A percentile compares a stretch with the other conserved stretches of the same genome.
Evolutionary conservation across 1,284 basidiomycete genomes (phyloP).

Genomic region (Rugosomyces carneus): DNA sequence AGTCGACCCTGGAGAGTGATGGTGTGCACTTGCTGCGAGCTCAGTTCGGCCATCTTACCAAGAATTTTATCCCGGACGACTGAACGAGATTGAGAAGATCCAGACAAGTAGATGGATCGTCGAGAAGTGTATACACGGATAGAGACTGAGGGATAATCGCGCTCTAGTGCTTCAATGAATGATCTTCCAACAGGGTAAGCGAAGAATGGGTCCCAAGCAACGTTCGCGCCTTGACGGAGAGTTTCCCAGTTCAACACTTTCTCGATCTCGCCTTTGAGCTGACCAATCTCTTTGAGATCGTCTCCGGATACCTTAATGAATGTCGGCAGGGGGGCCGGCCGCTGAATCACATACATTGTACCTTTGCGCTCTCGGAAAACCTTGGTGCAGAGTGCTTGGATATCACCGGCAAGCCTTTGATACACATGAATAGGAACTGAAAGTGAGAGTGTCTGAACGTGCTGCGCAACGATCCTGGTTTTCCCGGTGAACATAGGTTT

Average conservation of each 20-base stretch:
- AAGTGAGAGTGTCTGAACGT: conserved; percentile 44
- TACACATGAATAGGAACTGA: conserved; percentile 32
- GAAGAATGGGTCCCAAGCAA: conserved; percentile 62
- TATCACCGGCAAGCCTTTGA: conserved; percentile 29
- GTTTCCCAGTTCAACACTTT: conserved; percentile 53
- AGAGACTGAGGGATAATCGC: conserved; percentile 28
- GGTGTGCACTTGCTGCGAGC: conserved; percentile 30
- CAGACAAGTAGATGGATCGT: conserved; percentile 48
- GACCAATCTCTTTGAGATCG: conserved; percentile 39
- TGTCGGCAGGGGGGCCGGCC: conserved; percentile 20
- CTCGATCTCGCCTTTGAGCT: conserved; percentile 54
- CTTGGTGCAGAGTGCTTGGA: conserved; percentile 28
- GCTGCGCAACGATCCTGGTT: conserved; percentile 40
- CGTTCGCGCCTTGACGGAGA: conserved; percentile 40
- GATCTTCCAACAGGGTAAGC: conserved; percentile 29
- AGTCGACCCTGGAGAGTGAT: conserved; percentile 42
- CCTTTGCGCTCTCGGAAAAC: conserved; percentile 20
- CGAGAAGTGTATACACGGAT: conserved; percentile 38
- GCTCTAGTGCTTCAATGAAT: conserved; percentile 41
- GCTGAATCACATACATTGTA: conserved; percentile 23
- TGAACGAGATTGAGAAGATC: conserved; percentile 33
- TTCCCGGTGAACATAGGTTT: conserved; percentile 37
- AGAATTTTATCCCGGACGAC: conserved; percentile 38
- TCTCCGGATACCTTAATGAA: conserved; percentile 41
- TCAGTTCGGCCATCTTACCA: conserved; percentile 36